Evolutionary conservation across 2,329 filamentous ascomycete species (phyloP).

Genomic region (Aureobasidium sp.): DNA sequence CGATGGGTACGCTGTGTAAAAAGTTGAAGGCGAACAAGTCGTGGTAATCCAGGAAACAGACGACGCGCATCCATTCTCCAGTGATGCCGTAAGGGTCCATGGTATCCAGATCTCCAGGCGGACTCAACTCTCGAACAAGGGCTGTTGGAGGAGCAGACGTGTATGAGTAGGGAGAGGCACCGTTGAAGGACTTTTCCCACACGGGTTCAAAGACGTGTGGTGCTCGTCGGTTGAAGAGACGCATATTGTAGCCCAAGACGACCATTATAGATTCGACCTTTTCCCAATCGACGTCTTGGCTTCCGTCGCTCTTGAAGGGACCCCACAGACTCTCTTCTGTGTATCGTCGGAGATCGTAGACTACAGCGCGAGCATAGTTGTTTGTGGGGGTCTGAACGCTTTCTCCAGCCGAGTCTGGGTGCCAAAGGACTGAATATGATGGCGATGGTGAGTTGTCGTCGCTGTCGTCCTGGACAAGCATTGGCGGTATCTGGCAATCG

Average conservation of each 20-base stretch:
- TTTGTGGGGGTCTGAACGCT: constrained; percentile 15
- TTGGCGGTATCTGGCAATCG: constrained; percentile 21
- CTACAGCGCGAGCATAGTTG: constrained; percentile 57
- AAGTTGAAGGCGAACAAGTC: constrained; percentile 72
- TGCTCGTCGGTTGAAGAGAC: constrained; percentile 36
- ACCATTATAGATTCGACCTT: constrained; percentile 70
- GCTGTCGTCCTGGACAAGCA: constrained; percentile 18
- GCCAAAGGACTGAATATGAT: neutral
- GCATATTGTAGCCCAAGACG: constrained; percentile 58
- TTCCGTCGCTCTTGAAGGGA: constrained; percentile 60
- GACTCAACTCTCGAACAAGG: constrained; percentile 3
- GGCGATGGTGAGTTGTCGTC: constrained; percentile 4
- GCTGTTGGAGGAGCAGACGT: constrained; percentile 20
- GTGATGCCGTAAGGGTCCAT: constrained; percentile 63
- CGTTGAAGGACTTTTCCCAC: constrained; percentile 52
- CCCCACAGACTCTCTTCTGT: constrained; percentile 59
- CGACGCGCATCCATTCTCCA: constrained; percentile 60
- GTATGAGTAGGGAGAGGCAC: constrained; percentile 44
- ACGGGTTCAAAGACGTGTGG: constrained; percentile 44
- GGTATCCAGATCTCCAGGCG: constrained; percentile 14
- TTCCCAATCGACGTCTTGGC: constrained; percentile 65
- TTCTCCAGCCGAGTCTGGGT: neutral
- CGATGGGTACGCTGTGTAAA: constrained; percentile 30
- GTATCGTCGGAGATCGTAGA: constrained; percentile 69
- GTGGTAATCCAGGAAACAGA: constrained; percentile 53